phyloP scores from a whole-genome alignment of 352 stramenopile genomes.

The Pilasporangium apinafurcum region DNA sequence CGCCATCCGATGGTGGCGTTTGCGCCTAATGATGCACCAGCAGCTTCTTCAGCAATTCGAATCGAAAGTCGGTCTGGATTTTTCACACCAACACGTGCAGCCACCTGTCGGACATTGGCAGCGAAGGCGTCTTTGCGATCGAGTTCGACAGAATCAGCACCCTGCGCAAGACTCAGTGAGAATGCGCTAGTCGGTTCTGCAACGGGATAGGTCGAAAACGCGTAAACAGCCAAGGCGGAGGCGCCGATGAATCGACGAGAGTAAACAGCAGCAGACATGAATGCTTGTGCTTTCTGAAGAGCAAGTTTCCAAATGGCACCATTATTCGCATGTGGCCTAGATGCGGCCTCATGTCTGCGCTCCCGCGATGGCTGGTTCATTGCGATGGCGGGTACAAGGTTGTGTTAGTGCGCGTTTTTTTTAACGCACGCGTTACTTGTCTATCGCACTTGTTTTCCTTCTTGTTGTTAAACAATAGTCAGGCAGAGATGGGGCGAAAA shows the following conservation, averaged over 20 bases:
- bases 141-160: constrained; percentile 44
- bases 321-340: not conserved
- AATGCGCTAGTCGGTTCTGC: constrained; percentile 50
- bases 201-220: constrained; percentile 43
- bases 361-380: no score
- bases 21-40: constrained; percentile 53
- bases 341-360: no score
- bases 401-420: no score
- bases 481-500: no score
- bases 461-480: no score
- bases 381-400: no score
- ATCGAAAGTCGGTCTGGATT: constrained; percentile 64
- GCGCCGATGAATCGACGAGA: constrained; percentile 24
- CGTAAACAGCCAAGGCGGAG: constrained; percentile 29
- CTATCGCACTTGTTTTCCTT: no score
- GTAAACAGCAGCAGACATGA: constrained; percentile 25
- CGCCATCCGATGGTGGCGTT: constrained; percentile 50
- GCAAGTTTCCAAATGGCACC: constrained; percentile 20
- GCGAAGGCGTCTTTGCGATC: constrained; percentile 52
- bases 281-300: constrained; percentile 11
- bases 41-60: constrained; percentile 49
- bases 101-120: constrained; percentile 53
- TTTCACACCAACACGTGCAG: constrained; percentile 53
- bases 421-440: no score
- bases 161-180: constrained; percentile 53